phyloP scores from a whole-genome alignment of 2,329 filamentous ascomycete genomes.

The Fusarium redolens region DNA sequence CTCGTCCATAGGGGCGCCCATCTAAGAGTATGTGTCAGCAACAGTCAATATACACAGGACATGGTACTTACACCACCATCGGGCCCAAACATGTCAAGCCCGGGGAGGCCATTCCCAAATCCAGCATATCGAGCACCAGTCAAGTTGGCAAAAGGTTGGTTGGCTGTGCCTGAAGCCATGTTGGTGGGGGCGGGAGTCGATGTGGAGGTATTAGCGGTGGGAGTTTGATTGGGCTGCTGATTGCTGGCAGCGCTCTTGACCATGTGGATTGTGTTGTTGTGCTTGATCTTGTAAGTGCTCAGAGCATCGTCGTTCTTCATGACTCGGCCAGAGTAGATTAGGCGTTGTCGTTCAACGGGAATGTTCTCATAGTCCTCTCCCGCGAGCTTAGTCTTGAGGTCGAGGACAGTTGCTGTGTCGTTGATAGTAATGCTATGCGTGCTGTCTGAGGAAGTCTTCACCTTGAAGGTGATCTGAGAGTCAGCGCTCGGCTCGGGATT shows the following conservation, averaged over 20 bases:
- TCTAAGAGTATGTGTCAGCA: conserved; percentile 63
- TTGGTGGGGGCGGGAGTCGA: conserved; percentile 70
- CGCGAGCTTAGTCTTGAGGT: conserved; percentile 91
- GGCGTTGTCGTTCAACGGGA: conserved; percentile 85
- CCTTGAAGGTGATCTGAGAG: conserved; percentile 89
- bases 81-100: conserved; percentile 88
- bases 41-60: not conserved
- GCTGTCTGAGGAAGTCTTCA: conserved; percentile 94
- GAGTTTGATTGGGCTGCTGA: conserved; percentile 51
- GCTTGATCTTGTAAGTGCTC: conserved; percentile 91
- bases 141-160: conserved; percentile 89
- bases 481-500: conserved; percentile 71
- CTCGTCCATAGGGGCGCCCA: conserved; percentile 86
- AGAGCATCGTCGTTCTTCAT: conserved; percentile 94
- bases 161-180: conserved; percentile 84
- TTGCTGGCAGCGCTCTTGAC: conserved; percentile 97
- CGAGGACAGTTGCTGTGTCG: conserved; percentile 79
- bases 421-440: conserved; percentile 86
- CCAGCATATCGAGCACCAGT: conserved; percentile 95
- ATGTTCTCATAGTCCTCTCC: conserved; percentile 86
- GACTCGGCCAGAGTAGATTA: conserved; percentile 97
- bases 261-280: conserved; percentile 94
- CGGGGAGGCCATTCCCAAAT: conserved; percentile 83
- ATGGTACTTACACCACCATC: conserved; percentile 84
- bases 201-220: conserved; percentile 53